Evolutionary conservation across 1,284 basidiomycete species (phyloP), one percentile per base, ranked within the genome.

Genomic region (Cystobasidiaceae sp.): DNA sequence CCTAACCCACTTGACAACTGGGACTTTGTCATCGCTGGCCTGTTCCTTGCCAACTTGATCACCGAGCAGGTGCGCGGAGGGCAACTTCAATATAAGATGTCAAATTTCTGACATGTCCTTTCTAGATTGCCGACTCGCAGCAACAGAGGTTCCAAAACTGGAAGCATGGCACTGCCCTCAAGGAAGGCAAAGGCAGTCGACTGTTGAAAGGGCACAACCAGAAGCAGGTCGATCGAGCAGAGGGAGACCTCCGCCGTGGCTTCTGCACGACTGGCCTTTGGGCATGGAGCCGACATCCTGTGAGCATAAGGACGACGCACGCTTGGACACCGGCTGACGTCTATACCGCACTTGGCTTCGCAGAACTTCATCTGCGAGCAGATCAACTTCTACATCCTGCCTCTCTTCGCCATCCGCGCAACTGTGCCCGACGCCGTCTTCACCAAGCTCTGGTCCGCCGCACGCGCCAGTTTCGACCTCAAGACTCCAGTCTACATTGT

Each of bases 261-360:
- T 97, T 97, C 75, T 79, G 87, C 25, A 91, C 90, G 0, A 81
- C 81, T 13, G 92, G 93, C 0, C 77, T 97, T 9, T 97, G 89
- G 88, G 83, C 84, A 1, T 91, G 85, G 80, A 85, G 84, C 2
- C 81, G 93, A 17, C 93, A 97, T 76, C 92, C 93, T 17, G 72
- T 73, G 15, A 23, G 71, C 54, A 7, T 33, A 0, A 25, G 11
- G 21, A 15, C 8, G 13, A 21, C 44, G 9, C 21, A 23, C 8
- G 21, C 13, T 46, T 46, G 8, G 23, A 21, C 11, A 8, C 9
- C 23, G 21, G 44, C 44, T 46, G 44, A 46, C 11, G 9, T 9
- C 9, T 8, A 9, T 9, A 21, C 23, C 19, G 23, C 21, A 3
- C 33, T 30, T 21, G 7, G 3, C 3, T 19, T 13, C 4, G 1